Evolutionary conservation across 495 filamentous ascomycete genomes (phyloP).

Genomic region (Tuber umbilicatum): DNA sequence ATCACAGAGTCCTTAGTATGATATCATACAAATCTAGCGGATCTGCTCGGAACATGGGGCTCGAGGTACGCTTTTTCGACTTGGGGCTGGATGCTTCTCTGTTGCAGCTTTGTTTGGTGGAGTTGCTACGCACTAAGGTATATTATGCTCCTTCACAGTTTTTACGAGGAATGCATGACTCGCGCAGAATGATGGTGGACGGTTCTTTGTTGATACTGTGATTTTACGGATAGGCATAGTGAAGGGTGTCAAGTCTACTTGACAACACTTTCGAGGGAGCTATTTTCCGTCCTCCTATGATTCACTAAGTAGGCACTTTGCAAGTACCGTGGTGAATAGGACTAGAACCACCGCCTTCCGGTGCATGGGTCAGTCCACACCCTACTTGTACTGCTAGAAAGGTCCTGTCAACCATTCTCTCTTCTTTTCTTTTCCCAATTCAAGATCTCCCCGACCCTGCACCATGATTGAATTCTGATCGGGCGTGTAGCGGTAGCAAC

Average conservation of each 20-base stretch:
- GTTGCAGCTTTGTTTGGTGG: background rate
- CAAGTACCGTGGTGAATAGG: background rate
- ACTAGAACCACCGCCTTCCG: background rate
- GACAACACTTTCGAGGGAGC: background rate
- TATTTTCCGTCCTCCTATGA: background rate
- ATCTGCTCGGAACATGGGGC: background rate
- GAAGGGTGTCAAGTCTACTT: background rate
- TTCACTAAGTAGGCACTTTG: background rate
- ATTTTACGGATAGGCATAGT: background rate
- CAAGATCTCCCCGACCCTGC: background rate
- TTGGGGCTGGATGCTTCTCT: background rate
- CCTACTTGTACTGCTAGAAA: background rate
- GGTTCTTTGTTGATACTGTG: background rate
- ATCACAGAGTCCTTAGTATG: background rate
- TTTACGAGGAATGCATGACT: background rate
- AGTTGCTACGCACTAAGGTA: background rate
- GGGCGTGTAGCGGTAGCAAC: background rate
- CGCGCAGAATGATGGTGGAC: background rate
- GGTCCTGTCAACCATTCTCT: background rate
- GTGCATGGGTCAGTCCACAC: background rate
- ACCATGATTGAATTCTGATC: background rate
- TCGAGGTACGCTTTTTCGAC: background rate
- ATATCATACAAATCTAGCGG: background rate
- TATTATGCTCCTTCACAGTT: background rate
- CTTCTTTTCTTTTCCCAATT: background rate